Evolutionary conservation across 148 eudicot genomes (phyloP), one percentile per base, ranked within the genome.

Genomic region (Silene conica): DNA sequence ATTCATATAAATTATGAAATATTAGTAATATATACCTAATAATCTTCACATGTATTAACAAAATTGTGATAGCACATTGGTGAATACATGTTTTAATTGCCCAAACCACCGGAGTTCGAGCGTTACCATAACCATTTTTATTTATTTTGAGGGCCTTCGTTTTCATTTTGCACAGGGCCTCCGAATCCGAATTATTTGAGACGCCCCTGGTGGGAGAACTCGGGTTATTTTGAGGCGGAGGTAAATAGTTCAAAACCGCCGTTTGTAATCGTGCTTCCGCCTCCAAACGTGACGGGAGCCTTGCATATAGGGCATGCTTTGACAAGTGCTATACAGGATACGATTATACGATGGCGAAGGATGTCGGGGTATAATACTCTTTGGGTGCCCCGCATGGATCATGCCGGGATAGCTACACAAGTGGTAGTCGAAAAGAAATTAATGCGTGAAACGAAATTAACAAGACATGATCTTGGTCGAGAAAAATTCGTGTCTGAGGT

Each of bases 141-240:
- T n/a, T n/a, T n/a, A n/a, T n/a, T n/a, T n/a, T n/a, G n/a, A n/a
- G n/a, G n/a, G n/a, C n/a, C n/a, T n/a, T n/a, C n/a, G n/a, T n/a
- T n/a, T n/a, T n/a, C n/a, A n/a, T n/a, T n/a, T n/a, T n/a, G n/a
- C n/a, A n/a, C n/a, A n/a, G n/a, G n/a, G n/a, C n/a, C n/a, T n/a
- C n/a, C n/a, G n/a, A n/a, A n/a, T n/a, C n/a, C n/a, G n/a, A n/a
- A n/a, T n/a, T n/a, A n/a, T n/a, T n/a, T n/a, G n/a, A n/a, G n/a
- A n/a, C n/a, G n/a, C n/a, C n/a, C n/a, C n/a, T 95, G 97, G 97
- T 95, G 99, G 99, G 99, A 95, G 77, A 89, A 85, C 74, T 90
- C 97, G 5, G 84, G 82, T 48, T 89, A 79, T 66, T 95, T 92
- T 77, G 84, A 77, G 76, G 99, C 99, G 34, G 92, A 95, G 76